Evolutionary conservation across 345 rosid genomes (phyloP).

Genomic region (Heritiera littoralis): DNA sequence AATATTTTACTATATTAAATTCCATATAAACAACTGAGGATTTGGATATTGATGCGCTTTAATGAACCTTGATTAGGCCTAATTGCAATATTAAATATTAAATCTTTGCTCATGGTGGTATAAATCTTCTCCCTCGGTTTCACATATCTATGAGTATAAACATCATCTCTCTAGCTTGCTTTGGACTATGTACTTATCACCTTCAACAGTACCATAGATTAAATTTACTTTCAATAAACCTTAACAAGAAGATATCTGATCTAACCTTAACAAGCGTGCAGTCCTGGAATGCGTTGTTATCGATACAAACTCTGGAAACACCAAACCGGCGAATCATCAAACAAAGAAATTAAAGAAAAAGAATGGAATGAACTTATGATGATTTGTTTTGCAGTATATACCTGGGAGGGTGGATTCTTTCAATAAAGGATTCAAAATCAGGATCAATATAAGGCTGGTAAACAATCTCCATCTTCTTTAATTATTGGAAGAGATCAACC

Average conservation of each 20-base stretch:
- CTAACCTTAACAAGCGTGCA: conserved; percentile 90
- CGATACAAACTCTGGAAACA: conserved; percentile 73
- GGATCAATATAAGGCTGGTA: conserved; percentile 82
- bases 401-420: conserved; percentile 92
- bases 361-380: not conserved
- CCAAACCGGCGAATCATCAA: conserved; percentile 17
- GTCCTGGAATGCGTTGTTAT: conserved; percentile 70
- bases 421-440: conserved; percentile 70
- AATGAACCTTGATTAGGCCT: not conserved
- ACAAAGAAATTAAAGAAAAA: not conserved
- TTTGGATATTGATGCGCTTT: not conserved
- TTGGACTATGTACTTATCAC: not conserved
- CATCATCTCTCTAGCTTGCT: not conserved
- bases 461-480: conserved; percentile 52
- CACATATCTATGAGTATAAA: conserved; percentile 10
- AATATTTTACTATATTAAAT: not conserved
- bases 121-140: not conserved
- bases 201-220: not conserved
- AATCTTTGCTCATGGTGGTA: not conserved
- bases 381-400: conserved; percentile 17
- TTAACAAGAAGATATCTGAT: not conserved
- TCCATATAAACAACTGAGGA: not conserved
- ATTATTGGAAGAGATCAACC: not conserved
- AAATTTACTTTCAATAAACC: not conserved
- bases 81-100: not conserved